Evolutionary conservation across 805 yeast species (phyloP).

Genomic region (Lipomyces yamanashiensis): DNA sequence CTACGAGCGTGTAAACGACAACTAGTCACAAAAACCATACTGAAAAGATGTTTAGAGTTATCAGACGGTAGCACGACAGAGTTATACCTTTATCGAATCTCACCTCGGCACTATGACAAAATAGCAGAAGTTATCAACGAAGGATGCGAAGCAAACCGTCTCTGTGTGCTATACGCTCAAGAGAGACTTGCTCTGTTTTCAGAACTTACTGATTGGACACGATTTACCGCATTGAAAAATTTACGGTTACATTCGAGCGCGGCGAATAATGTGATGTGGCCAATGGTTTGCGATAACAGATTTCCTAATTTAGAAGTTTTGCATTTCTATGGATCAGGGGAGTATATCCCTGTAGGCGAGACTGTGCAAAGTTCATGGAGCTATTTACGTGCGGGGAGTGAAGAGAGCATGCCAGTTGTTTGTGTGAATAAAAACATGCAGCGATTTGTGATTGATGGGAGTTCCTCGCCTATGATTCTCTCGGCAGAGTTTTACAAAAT

Average conservation of each 20-base stretch:
- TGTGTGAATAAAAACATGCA: neutral
- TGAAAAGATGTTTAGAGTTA: constrained; percentile 1
- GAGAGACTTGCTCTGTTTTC: neutral
- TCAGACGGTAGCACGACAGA: neutral
- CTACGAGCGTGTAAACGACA: constrained; percentile 8
- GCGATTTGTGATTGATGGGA: neutral
- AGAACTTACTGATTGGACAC: neutral
- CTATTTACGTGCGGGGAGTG: neutral
- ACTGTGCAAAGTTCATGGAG: neutral
- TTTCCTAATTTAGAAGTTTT: constrained; percentile 5
- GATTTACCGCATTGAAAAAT: neutral
- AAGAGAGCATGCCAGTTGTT: neutral
- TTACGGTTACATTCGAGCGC: neutral
- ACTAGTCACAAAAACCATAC: neutral
- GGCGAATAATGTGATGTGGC: neutral
- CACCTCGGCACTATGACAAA: neutral
- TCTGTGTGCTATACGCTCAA: neutral
- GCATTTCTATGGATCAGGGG: constrained; percentile 3
- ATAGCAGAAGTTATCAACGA: neutral
- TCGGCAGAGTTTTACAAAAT: constrained; percentile 11
- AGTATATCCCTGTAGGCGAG: neutral
- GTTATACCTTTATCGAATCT: neutral
- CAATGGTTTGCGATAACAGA: neutral
- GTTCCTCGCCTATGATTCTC: neutral
- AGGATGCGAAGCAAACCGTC: neutral